Evolutionary conservation across 345 rosid species (phyloP).

Genomic region (Aegle marmelos): DNA sequence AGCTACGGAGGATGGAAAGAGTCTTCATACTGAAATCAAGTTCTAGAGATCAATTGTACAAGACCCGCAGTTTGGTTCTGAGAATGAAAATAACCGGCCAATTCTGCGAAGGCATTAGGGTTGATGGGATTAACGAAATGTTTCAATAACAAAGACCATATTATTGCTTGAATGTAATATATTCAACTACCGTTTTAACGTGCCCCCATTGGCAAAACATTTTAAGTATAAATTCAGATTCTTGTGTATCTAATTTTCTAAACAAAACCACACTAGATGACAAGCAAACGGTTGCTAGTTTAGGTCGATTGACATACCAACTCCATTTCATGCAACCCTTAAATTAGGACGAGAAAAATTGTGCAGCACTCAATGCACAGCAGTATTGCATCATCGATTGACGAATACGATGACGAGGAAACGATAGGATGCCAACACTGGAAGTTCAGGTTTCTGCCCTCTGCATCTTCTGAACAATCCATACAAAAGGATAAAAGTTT

Average conservation of each 20-base stretch:
- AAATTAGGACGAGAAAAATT: not conserved
- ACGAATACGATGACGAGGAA: not conserved
- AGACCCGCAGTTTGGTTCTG: not conserved
- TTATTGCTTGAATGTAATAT: not conserved
- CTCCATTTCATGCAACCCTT: not conserved
- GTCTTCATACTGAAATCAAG: conserved; percentile 25
- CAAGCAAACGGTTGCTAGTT: not conserved
- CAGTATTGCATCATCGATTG: too few relatives aligned
- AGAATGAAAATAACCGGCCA: not conserved
- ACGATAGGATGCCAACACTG: not conserved
- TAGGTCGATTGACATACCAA: not conserved
- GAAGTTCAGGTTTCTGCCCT: not conserved
- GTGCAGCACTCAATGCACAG: not conserved
- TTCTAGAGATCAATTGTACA: not conserved
- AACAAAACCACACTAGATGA: not conserved
- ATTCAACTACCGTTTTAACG: not conserved
- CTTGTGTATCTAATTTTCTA: not conserved
- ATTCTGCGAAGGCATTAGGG: not conserved
- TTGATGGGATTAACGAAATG: not conserved
- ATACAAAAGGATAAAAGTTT: not conserved
- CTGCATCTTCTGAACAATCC: not conserved
- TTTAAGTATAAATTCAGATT: not conserved
- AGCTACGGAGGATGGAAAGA: conserved; percentile 67
- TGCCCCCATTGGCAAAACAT: not conserved
- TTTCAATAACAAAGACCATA: not conserved